phyloP scores from a whole-genome alignment of 75 land plant species.

The Cupressus sempervirens region DNA sequence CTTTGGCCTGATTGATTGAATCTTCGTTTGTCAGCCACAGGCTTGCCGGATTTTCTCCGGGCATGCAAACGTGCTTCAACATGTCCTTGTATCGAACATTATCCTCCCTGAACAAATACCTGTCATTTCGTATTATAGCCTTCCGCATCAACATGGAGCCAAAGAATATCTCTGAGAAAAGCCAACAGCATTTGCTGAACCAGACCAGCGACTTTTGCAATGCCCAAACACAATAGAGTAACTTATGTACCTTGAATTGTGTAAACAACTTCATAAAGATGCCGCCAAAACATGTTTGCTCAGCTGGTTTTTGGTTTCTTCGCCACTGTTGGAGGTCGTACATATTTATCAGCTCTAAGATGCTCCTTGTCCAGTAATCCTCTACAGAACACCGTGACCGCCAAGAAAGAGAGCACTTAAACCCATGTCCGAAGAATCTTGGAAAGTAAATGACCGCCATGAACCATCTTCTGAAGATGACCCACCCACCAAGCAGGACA shows the following conservation, averaged over 20 bases:
- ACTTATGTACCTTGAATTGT: background rate
- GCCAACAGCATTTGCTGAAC: background rate
- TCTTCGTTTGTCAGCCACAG: background rate
- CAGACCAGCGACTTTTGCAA: background rate
- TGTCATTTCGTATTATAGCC: too few species aligned
- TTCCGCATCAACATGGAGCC: too few species aligned
- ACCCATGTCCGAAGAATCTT: background rate
- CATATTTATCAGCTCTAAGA: background rate
- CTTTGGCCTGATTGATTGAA: background rate
- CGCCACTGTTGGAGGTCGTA: background rate
- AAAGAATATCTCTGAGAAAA: too few species aligned
- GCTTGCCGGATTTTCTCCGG: background rate
- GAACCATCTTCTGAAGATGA: background rate
- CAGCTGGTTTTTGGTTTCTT: background rate
- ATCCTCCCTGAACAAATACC: too few species aligned
- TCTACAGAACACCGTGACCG: background rate
- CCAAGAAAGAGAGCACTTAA: background rate
- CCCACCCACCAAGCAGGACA: background rate
- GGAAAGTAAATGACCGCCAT: background rate
- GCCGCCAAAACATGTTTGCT: background rate
- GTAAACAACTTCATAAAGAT: background rate
- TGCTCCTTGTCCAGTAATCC: too few species aligned
- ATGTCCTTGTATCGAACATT: background rate
- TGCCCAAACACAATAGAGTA: background rate
- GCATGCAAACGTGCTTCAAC: background rate